A percentile compares a stretch with the other conserved stretches of the same genome.
phyloP scores from a whole-genome alignment of 192 early-diverging fungal species.

The Physocladia obscura region DNA sequence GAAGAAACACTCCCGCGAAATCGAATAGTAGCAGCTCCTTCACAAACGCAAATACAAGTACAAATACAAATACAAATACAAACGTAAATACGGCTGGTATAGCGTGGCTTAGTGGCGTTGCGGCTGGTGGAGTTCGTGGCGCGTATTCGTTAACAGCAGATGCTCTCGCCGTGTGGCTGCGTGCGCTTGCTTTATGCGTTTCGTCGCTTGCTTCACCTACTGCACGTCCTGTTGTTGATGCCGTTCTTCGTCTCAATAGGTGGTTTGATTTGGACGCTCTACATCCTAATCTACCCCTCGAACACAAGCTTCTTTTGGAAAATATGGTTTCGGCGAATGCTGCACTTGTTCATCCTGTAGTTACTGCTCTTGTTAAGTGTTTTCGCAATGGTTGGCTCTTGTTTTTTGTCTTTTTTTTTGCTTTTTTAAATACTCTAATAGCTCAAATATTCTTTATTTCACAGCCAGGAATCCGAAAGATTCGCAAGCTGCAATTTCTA shows the following conservation, averaged over 20 bases:
- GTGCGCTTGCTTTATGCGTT: neutral
- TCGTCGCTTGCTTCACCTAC: neutral
- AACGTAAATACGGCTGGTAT: too few relatives aligned
- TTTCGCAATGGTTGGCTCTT: constrained; percentile 60
- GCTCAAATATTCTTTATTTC: neutral
- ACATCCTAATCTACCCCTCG: neutral
- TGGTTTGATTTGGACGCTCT: neutral
- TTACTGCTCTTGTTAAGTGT: constrained; percentile 53
- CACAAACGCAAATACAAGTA: too few relatives aligned
- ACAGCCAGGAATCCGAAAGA: constrained; percentile 19
- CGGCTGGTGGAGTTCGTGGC: too few relatives aligned
- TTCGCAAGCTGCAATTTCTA: neutral
- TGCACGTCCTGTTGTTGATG: constrained; percentile 47
- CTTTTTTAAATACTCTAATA: neutral
- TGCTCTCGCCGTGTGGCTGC: constrained; percentile 1
- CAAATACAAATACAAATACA: too few relatives aligned
- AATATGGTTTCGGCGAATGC: constrained; percentile 77
- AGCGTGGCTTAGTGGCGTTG: too few relatives aligned
- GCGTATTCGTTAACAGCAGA: neutral
- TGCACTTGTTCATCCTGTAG: constrained; percentile 62
- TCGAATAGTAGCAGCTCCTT: too few relatives aligned
- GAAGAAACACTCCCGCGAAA: too few relatives aligned
- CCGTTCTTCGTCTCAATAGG: constrained; percentile 66
- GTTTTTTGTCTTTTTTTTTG: too few relatives aligned
- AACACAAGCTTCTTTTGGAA: constrained; percentile 62